Conservation (phyloP, 495 filamentous ascomycete species). For the Entonaema liquescens region DNA sequence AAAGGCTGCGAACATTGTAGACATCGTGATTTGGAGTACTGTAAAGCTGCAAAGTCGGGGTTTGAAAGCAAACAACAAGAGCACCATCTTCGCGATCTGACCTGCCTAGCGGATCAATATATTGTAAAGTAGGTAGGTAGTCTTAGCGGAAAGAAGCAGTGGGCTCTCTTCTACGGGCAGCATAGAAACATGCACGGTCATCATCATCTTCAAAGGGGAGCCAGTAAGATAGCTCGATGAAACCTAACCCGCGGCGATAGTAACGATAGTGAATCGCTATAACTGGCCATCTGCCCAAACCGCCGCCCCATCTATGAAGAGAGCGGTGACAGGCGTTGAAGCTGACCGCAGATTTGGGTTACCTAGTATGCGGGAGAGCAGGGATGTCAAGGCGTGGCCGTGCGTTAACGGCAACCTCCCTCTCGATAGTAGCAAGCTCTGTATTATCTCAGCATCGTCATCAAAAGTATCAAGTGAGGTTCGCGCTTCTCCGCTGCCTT, state of each 20-base stretch:
- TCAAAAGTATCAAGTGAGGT: conserved; percentile 1
- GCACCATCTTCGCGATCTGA: conserved; percentile 29
- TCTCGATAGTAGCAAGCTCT: background rate
- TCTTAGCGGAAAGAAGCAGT: conserved; percentile 7
- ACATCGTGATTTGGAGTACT: conserved; percentile 36
- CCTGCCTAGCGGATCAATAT: conserved; percentile 32
- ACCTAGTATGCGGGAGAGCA: conserved; percentile 29
- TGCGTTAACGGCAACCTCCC: background rate
- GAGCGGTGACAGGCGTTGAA: conserved; percentile 36
- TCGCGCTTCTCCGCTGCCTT: conserved; percentile 35
- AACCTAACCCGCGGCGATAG: conserved; percentile 19
- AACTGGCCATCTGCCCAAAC: conserved; percentile 24
- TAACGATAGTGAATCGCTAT: conserved; percentile 4
- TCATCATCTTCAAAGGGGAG: conserved; percentile 7
- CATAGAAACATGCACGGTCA: conserved; percentile 13
- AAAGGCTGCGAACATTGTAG: conserved; percentile 4
- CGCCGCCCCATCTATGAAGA: conserved; percentile 17
- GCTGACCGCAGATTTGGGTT: conserved; percentile 43
- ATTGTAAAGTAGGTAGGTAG: conserved; percentile 12
- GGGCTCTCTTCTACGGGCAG: background rate
- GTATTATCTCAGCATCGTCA: conserved; percentile 36
- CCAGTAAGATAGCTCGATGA: conserved; percentile 25
- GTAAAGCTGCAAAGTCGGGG: conserved; percentile 21
- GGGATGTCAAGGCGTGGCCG: conserved; percentile 30
- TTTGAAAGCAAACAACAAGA: conserved; percentile 34